Evolutionary conservation across 2,329 filamentous ascomycete genomes (phyloP).

Genomic region (Aspergillus floridensis): DNA sequence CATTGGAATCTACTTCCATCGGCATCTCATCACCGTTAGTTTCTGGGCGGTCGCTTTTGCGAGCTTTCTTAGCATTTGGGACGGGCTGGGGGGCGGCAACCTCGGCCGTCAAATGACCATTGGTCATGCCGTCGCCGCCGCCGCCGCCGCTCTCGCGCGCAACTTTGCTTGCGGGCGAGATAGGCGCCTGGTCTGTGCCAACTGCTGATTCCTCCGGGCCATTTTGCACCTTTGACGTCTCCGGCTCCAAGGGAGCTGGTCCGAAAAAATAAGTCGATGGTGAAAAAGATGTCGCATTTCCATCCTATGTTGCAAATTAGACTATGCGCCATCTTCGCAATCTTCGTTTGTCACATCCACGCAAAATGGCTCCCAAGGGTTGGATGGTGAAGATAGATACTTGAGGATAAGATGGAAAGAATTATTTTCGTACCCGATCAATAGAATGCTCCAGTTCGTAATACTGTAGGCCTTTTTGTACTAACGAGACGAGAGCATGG

Average conservation of each 20-base stretch:
- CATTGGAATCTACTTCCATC: constrained; percentile 45
- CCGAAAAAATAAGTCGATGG: constrained; percentile 49
- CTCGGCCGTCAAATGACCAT: constrained; percentile 38
- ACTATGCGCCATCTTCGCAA: neutral
- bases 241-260: constrained; percentile 38
- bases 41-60: constrained; percentile 32
- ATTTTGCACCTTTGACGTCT: constrained; percentile 29
- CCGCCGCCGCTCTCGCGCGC: constrained; percentile 30
- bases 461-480: constrained; percentile 62
- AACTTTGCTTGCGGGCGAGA: constrained; percentile 33
- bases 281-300: constrained; percentile 34
- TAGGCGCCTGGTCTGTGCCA: constrained; percentile 31
- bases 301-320: constrained; percentile 35
- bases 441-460: constrained; percentile 50
- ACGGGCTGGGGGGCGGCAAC: constrained; percentile 23
- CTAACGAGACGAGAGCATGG: constrained; percentile 59
- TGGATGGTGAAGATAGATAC: neutral
- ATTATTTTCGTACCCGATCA: constrained; percentile 44
- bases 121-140: constrained; percentile 14
- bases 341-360: neutral
- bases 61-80: constrained; percentile 32
- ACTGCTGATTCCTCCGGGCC: constrained; percentile 22
- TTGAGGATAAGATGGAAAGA: neutral
- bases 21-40: constrained; percentile 34
- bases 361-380: constrained; percentile 6